Evolutionary conservation across 805 yeast species (phyloP).

Genomic region (Jamesozyma hellenica): DNA sequence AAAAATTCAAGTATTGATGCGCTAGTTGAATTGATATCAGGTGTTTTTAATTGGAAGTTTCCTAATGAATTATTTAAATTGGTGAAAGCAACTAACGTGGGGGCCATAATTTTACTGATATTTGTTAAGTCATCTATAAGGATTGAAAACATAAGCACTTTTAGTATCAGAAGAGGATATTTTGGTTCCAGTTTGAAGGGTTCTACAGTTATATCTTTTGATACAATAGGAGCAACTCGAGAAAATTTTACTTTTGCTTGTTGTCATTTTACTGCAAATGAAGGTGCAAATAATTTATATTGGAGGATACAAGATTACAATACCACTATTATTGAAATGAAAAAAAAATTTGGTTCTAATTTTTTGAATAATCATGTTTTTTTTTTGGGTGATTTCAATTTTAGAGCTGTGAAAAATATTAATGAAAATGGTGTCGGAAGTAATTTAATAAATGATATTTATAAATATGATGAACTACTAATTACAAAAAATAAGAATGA

Average conservation of each 20-base stretch:
- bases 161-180: constrained; percentile 44
- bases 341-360: not conserved
- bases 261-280: constrained; percentile 72
- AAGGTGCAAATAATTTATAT: constrained; percentile 42
- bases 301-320: constrained; percentile 46
- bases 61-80: constrained; percentile 32
- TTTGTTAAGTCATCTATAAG: constrained; percentile 33
- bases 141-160: constrained; percentile 25
- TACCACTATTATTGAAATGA: constrained; percentile 34
- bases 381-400: constrained; percentile 80
- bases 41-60: constrained; percentile 31
- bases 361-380: constrained; percentile 62
- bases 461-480: constrained; percentile 31
- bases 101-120: constrained; percentile 48
- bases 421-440: constrained; percentile 6
- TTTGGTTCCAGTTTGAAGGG: constrained; percentile 64
- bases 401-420: constrained; percentile 38
- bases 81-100: constrained; percentile 38
- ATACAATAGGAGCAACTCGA: constrained; percentile 17
- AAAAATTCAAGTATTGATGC: constrained; percentile 33
- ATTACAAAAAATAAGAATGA: constrained; percentile 25
- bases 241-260: constrained; percentile 48
- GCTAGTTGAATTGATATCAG: constrained; percentile 30
- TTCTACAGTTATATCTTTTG: constrained; percentile 52
- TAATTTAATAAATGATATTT: constrained; percentile 11